phyloP scores from a whole-genome alignment of 169 alveolate genomes.

The Plasmodium gaboni region DNA sequence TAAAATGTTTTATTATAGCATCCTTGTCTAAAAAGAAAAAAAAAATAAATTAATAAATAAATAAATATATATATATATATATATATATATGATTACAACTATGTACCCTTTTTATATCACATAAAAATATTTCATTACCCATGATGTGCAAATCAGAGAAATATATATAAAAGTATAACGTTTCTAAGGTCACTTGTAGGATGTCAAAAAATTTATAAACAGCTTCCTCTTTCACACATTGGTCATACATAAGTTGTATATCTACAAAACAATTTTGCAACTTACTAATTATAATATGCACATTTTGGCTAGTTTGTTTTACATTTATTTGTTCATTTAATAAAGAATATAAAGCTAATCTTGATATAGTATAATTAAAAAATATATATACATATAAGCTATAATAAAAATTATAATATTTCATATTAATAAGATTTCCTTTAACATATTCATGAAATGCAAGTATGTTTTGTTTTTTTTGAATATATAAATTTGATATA shows the following conservation, averaged over 20 bases:
- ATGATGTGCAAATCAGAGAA: conserved; percentile 28
- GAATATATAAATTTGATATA: conserved; percentile 12
- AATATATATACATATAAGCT: conserved; percentile 26
- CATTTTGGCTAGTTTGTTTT: background rate
- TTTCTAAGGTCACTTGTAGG: conserved; percentile 22
- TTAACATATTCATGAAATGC: conserved; percentile 9
- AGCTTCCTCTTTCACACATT: background rate
- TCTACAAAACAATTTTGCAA: conserved; percentile 9
- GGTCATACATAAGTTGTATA: conserved; percentile 22
- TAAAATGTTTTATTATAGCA: conserved; percentile 3
- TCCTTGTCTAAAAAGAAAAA: conserved; percentile 25
- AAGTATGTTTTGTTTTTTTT: conserved; percentile 21
- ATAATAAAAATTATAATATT: background rate
- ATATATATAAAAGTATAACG: conserved; percentile 18
- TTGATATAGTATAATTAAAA: conserved; percentile 40
- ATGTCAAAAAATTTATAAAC: conserved; percentile 16
- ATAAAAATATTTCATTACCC: background rate
- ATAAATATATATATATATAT: background rate
- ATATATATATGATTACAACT: background rate
- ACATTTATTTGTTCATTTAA: conserved; percentile 12
- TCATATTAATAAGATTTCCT: background rate
- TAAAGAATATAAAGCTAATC: conserved; percentile 35
- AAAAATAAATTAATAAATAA: background rate
- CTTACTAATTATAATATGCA: background rate
- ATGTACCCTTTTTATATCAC: background rate